Evolutionary conservation across 2,329 filamentous ascomycete species (phyloP).

Genomic region (Aspergillus japonicus): DNA sequence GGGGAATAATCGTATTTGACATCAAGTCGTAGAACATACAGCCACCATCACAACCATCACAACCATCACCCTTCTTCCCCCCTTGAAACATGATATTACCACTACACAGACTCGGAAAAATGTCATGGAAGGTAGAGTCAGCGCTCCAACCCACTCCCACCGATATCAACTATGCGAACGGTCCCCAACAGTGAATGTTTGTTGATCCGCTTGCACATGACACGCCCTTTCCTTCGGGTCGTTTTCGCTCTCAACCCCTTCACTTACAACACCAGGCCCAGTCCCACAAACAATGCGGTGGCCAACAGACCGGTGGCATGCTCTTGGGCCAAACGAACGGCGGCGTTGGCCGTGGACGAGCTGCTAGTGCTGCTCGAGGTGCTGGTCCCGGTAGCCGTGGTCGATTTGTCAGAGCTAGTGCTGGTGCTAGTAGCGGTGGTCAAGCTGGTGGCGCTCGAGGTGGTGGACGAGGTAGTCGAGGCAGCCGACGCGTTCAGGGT

Average conservation of each 20-base stretch:
- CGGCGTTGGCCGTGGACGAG: conserved; percentile 38
- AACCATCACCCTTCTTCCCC: neutral
- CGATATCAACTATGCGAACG: neutral
- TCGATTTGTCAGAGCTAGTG: conserved; percentile 19
- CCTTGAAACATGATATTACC: neutral
- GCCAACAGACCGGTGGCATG: conserved; percentile 55
- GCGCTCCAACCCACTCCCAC: no score
- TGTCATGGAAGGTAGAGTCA: neutral
- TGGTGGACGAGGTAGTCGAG: conserved; percentile 28
- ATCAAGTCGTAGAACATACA: conserved; percentile 10
- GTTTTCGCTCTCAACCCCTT: neutral
- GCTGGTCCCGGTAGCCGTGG: conserved; percentile 34
- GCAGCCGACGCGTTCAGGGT: conserved; percentile 45
- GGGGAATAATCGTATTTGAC: conserved; percentile 7
- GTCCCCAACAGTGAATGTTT: neutral
- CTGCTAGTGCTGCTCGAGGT: conserved; percentile 24
- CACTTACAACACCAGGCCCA: conserved; percentile 57
- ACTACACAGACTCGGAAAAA: neutral
- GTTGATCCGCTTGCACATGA: neutral
- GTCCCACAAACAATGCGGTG: conserved; percentile 55
- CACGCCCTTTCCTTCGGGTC: neutral
- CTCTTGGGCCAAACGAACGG: conserved; percentile 48
- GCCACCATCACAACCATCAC: neutral
- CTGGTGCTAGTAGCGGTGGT: conserved; percentile 20
- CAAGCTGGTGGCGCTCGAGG: conserved; percentile 9